A percentile compares a stretch with the other conserved stretches of the same genome.
Conservation (phyloP, 208 protist genomes). For the Jaenimonas drosophilae region DNA sequence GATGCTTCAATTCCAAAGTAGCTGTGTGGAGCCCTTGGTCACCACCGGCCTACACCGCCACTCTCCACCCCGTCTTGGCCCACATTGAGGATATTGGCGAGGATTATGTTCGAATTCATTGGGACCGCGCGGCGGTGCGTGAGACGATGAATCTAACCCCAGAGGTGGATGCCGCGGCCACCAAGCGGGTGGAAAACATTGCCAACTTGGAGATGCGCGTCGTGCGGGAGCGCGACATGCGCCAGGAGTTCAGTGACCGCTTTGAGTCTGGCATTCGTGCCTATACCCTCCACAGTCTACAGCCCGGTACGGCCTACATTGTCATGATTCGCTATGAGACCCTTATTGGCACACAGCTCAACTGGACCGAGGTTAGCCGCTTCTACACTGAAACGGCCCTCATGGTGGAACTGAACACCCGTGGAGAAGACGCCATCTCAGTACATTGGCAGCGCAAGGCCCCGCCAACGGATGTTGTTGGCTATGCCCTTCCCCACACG, state of each 20-base stretch:
- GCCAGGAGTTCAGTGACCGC: slow-evolving; percentile 31
- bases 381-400: slow-evolving; percentile 70
- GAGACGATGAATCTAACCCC: slow-evolving; percentile 16
- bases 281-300: slow-evolving; percentile 54
- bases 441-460: slow-evolving; percentile 41
- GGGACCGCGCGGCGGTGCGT: slow-evolving; percentile 43
- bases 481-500: slow-evolving; percentile 31
- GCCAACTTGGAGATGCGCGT: slow-evolving; percentile 59
- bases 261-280: slow-evolving; percentile 46
- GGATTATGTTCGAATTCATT: slow-evolving; percentile 74
- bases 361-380: slow-evolving; percentile 67
- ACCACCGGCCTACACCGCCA: slow-evolving; percentile 25
- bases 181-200: slow-evolving; percentile 35
- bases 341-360: slow-evolving; percentile 60
- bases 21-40: slow-evolving; percentile 71
- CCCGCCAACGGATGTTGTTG: slow-evolving; percentile 16
- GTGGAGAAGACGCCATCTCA: slow-evolving; percentile 78
- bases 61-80: slow-evolving; percentile 40
- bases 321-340: slow-evolving; percentile 78
- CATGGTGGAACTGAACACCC: slow-evolving; percentile 28
- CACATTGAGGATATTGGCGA: slow-evolving; percentile 65
- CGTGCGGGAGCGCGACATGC: slow-evolving; percentile 66
- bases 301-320: slow-evolving; percentile 67
- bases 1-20: slow-evolving; percentile 21
- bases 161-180: slow-evolving; percentile 41